Evolutionary conservation across 805 yeast species (phyloP), one percentile per base, ranked within the genome.

Genomic region (Sugiyamaella qingdaonensis): DNA sequence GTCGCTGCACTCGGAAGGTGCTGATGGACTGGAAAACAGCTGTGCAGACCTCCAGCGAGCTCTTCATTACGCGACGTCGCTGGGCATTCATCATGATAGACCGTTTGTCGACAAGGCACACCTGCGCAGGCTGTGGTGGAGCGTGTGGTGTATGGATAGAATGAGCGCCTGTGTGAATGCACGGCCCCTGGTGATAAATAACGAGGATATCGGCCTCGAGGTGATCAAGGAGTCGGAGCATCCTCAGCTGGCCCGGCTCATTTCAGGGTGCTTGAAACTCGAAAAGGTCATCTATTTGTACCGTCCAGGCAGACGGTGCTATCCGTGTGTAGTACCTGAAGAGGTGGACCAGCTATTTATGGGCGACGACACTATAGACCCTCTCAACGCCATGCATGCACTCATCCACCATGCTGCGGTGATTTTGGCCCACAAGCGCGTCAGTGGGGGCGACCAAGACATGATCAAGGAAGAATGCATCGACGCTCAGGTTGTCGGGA

Each of bases 71-170:
- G 74, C 76, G 13, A 65, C 65, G 31, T 65, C 73, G 2, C 62
- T 73, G 11, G 75, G 76, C 4, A 60, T 73, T 24, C 76, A 73
- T 41, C 76, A 71, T 48, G 71, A 72, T 33, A 52, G 68, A 8
- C 65, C 68, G 1, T 67, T 66, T 56, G 65, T 67, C 9, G 69
- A 65, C 42, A 64, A 64, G 44, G 59, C 58, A 13, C 63, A 64
- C 19, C 58, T 69, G 35, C 57, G 62, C 13, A 62, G 60, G 31
- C 56, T 69, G 7, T 72, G 74, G 74, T 73, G 77, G 77, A 59
- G 71, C 41, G 49, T 72, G 14, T 71, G 73, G 64, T 65, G 75
- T 39, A 61, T 72, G 57, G 76, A 72, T 54, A 55, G 76, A 35
- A 66, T 72, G 48, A 69, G 68, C 35, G 67, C 75, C 4, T 60